phyloP scores from a whole-genome alignment of 371 early-diverging fungal species.

The Blakeslea trispora region DNA sequence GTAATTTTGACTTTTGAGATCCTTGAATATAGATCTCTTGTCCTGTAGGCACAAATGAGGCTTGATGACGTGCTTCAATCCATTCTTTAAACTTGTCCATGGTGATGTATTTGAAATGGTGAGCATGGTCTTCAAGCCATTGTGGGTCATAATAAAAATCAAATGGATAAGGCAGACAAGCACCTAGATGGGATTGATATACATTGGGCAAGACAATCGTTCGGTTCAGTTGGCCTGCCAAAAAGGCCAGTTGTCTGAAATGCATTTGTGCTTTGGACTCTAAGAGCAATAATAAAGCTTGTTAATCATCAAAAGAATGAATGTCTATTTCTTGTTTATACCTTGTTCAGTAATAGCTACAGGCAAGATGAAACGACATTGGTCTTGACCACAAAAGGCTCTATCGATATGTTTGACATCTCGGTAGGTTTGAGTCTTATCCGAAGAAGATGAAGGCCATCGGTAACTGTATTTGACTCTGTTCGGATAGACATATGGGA shows the following conservation, averaged over 20 bases:
- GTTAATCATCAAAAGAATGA: no score
- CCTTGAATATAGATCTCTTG: slow-evolving; percentile 41
- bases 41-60: slow-evolving; percentile 24
- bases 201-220: slow-evolving; percentile 44
- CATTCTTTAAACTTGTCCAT: slow-evolving; percentile 33
- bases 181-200: slow-evolving; percentile 29
- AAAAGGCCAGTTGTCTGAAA: slow-evolving; percentile 37
- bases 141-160: slow-evolving; percentile 33
- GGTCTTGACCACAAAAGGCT: slow-evolving; percentile 33
- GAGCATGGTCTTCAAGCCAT: slow-evolving; percentile 21
- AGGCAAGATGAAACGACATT: slow-evolving; percentile 37
- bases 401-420: slow-evolving; percentile 30
- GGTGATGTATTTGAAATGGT: slow-evolving; percentile 34
- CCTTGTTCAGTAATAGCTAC: slow-evolving; percentile 46
- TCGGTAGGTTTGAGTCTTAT: neutral
- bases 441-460: slow-evolving; percentile 12
- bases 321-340: no score
- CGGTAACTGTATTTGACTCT: slow-evolving; percentile 25
- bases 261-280: slow-evolving; percentile 49
- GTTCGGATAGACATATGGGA: slow-evolving; percentile 16
- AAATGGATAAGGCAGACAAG: slow-evolving; percentile 30
- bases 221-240: slow-evolving; percentile 29
- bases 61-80: slow-evolving; percentile 23
- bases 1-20: slow-evolving; percentile 12
- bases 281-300: no score